Base-by-base conservation (phyloP, 2,329 filamentous ascomycete genomes). In the Lojkania enalia region DNA sequence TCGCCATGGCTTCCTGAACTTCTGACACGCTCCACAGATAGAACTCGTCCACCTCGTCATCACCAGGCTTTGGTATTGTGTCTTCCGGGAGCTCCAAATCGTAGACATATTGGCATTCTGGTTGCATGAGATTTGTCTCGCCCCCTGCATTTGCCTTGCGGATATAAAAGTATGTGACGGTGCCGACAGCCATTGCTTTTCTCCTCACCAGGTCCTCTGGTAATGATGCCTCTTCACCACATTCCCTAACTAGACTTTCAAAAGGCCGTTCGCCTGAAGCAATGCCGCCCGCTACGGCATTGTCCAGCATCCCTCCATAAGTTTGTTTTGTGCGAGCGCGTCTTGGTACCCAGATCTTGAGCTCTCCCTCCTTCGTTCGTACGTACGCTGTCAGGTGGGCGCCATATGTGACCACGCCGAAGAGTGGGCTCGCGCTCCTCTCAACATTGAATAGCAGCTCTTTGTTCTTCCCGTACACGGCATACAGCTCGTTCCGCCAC, bases 301-400 rank as follows among this genome's bases (percentile, higher is more conserved):
- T 99, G 70, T 99, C 94, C 54, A 99, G 77, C 77, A 96, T 91
- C n/a, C 87, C 81, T 0, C 87, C 86, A 64, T 92, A 99, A 0
- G 90, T 96, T 55, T 88, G 83, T 75, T 97, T 99, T 46, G 76
- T 81, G 39, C 76, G 77, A 11, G 90, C 82, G 7, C 94, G 80
- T 35, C 85, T 80, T 3, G 94, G 88, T 1, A 95, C 82, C 92
- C 94, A 97, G 30, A 99, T 77, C 61, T 83, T 85, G 33, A 95
- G 71, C 14, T 84, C 85, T 40, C 78, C 69, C 29, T 77, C 74
- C 16, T 49, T 44, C 12, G 61, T 62, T 19, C 55, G 51, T 11
- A 66, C 64, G 44, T 67, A 76, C 1, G 64, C 71, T 0, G 62
- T 66, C 46, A 75, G 42, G 43, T 77, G 74, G 9, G 74, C 68